Conservation (phyloP, 2,329 filamentous ascomycete species). For the Sarocladiaceae sp. region DNA sequence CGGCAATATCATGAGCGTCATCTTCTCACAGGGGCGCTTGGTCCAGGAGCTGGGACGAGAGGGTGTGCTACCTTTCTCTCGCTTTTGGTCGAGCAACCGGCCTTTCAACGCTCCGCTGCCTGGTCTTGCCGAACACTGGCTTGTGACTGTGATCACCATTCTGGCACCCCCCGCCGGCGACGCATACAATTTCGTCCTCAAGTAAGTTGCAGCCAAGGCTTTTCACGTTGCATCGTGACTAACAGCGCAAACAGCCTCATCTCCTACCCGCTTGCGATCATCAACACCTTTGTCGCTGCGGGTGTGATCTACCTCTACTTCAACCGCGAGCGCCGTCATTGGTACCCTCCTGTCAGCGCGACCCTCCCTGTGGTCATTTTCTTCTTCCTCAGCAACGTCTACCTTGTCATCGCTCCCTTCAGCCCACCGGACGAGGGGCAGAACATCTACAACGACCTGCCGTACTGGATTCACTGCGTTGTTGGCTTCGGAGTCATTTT, state of each 20-base stretch:
- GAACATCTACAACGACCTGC: slow-evolving; percentile 46
- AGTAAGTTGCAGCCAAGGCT: slow-evolving; percentile 31
- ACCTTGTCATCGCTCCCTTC: slow-evolving; percentile 54
- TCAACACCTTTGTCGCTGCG: slow-evolving; percentile 48
- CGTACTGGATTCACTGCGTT: slow-evolving; percentile 53
- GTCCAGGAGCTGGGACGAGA: slow-evolving; percentile 62
- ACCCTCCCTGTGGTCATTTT: slow-evolving; percentile 48
- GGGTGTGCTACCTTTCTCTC: slow-evolving; percentile 57
- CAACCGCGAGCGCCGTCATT: slow-evolving; percentile 39
- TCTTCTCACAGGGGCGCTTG: slow-evolving; percentile 61
- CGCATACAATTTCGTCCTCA: slow-evolving; percentile 57
- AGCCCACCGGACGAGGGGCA: slow-evolving; percentile 45
- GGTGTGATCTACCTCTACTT: slow-evolving; percentile 49
- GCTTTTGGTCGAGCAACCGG: slow-evolving; percentile 56
- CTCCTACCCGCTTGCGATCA: slow-evolving; percentile 55
- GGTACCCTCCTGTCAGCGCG: slow-evolving; percentile 49
- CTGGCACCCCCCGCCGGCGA: slow-evolving; percentile 61
- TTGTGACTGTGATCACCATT: slow-evolving; percentile 59
- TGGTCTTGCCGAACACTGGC: slow-evolving; percentile 58
- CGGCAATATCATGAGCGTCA: slow-evolving; percentile 61
- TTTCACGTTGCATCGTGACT: slow-evolving; percentile 4
- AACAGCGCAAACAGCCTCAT: slow-evolving; percentile 40
- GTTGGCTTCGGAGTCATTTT: slow-evolving; percentile 49
- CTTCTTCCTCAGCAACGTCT: slow-evolving; percentile 56
- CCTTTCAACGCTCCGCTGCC: slow-evolving; percentile 57